A percentile compares a stretch with the other conserved stretches of the same genome.
phyloP scores from a whole-genome alignment of 2,329 filamentous ascomycete genomes.

The Pestalotiopsis sp. region DNA sequence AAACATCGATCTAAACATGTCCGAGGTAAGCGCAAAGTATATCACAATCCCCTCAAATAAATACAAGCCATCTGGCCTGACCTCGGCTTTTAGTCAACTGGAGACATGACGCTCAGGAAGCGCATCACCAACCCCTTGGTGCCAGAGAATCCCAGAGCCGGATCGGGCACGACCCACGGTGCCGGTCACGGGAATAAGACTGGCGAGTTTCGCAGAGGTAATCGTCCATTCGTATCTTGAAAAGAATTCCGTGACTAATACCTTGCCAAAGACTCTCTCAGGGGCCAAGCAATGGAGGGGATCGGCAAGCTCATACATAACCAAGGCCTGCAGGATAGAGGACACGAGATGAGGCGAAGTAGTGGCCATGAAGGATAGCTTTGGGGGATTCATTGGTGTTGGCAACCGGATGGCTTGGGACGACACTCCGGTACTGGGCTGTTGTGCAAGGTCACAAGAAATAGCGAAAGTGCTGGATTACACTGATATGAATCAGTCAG shows the following conservation, averaged over 20 bases:
- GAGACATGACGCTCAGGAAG: constrained; percentile 3
- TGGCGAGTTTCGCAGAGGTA: constrained; percentile 3
- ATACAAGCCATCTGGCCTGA: background rate
- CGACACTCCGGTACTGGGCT: no score
- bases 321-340: constrained; percentile 1
- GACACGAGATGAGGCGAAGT: background rate
- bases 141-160: background rate
- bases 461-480: no score
- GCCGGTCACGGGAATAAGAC: constrained; percentile 6
- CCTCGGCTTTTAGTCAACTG: background rate
- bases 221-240: background rate
- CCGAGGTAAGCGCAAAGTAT: background rate
- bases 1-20: background rate
- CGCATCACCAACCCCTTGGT: background rate
- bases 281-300: constrained; percentile 4
- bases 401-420: no score
- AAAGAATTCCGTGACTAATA: background rate
- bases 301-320: background rate
- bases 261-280: background rate
- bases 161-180: constrained; percentile 5
- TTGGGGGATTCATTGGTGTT: background rate
- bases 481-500: no score
- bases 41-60: background rate
- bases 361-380: background rate
- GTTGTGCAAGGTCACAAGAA: no score